Conservation (phyloP, 2,329 filamentous ascomycete species). For the Cucurbitaria berberidis region DNA sequence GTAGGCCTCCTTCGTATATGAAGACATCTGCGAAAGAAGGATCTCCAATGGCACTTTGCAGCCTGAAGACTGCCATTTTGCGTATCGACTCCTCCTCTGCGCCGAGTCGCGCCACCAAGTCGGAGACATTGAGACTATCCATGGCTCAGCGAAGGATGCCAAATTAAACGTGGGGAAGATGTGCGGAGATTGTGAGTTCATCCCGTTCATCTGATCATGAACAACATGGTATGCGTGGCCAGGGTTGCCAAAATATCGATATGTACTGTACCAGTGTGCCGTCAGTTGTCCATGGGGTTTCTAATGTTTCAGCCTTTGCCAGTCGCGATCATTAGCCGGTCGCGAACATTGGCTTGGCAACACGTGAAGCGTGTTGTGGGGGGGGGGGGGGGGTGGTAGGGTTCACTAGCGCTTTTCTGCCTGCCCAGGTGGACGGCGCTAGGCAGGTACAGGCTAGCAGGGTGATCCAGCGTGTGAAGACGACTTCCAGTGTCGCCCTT, state of each 20-base stretch:
- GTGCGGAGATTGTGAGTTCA: conserved; percentile 12
- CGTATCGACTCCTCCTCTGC: conserved; percentile 83
- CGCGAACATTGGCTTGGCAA: conserved; percentile 24
- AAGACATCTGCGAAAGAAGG: conserved; percentile 96
- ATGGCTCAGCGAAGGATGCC: conserved; percentile 42
- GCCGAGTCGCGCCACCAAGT: conserved; percentile 64
- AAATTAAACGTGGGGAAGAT: conserved; percentile 18
- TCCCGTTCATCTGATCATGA: conserved; percentile 16
- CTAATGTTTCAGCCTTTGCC: conserved; percentile 8
- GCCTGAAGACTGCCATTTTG: conserved; percentile 99
- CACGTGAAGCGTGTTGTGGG: conserved; percentile 26
- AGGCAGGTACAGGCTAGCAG: conserved; percentile 28
- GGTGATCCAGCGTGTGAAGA: conserved; percentile 5
- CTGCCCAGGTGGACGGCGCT: conserved; percentile 24
- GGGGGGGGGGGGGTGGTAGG: conserved; percentile 12
- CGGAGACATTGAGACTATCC: conserved; percentile 63
- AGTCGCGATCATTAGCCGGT: conserved; percentile 21
- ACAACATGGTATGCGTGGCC: conserved; percentile 10
- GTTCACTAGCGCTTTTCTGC: conserved; percentile 1
- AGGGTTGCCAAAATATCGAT: too few relatives aligned
- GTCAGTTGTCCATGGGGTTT: conserved; percentile 6
- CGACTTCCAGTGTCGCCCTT: too few relatives aligned
- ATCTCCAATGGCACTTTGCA: conserved; percentile 93
- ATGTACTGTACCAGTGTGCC: conserved; percentile 7
- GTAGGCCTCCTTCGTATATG: conserved; percentile 84